Evolutionary conservation across 1,284 basidiomycete genomes (phyloP).

Genomic region (Somion occarium): DNA sequence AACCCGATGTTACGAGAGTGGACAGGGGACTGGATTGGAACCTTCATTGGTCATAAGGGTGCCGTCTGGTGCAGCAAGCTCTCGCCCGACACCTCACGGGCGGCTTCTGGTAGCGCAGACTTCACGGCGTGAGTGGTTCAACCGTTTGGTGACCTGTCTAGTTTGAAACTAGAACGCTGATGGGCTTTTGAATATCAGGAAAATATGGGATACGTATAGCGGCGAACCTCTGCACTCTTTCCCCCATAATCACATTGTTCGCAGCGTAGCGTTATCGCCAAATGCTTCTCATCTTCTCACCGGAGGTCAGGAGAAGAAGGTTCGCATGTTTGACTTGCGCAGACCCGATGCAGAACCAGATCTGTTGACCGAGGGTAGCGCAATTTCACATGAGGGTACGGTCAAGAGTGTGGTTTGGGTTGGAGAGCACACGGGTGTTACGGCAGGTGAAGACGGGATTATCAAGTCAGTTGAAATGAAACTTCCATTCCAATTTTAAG

Average conservation of each 20-base stretch:
- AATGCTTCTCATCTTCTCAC: constrained; percentile 69
- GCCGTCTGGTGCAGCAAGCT: constrained; percentile 98
- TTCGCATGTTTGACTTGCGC: constrained; percentile 88
- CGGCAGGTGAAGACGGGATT: constrained; percentile 87
- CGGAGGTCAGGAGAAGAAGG: constrained; percentile 98
- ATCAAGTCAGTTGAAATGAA: constrained; percentile 88
- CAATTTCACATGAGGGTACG: constrained; percentile 79
- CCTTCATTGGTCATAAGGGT: constrained; percentile 97
- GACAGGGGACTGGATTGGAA: constrained; percentile 99
- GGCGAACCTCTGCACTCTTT: constrained; percentile 89
- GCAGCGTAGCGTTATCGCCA: constrained; percentile 84
- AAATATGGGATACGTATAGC: constrained; percentile 96
- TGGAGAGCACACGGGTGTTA: constrained; percentile 80
- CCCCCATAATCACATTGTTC: constrained; percentile 96
- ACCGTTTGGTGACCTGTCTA: neutral
- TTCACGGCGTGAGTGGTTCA: constrained; percentile 82
- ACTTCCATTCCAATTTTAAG: neutral
- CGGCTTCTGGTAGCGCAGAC: constrained; percentile 93
- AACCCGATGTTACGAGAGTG: constrained; percentile 95
- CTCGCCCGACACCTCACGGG: constrained; percentile 80
- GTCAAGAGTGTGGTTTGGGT: constrained; percentile 95
- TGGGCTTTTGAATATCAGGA: constrained; percentile 46
- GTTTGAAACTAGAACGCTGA: constrained; percentile 8
- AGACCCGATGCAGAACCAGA: constrained; percentile 85
- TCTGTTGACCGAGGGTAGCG: constrained; percentile 58